Conservation (phyloP, 2,329 filamentous ascomycete genomes). For the Ambrosiella xylebori region DNA sequence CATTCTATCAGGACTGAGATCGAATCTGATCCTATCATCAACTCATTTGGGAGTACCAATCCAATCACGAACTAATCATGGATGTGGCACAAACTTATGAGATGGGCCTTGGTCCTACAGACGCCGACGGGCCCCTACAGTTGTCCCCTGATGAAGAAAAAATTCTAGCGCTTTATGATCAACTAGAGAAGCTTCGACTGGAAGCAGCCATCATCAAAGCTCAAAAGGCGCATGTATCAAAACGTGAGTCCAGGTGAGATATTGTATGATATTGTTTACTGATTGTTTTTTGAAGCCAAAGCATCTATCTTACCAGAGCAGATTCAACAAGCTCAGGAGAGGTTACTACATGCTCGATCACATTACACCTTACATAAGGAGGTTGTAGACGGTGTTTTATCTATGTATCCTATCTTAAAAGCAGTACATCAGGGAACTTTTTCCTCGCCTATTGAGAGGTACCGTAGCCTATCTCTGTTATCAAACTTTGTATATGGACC, state of each 20-base stretch:
- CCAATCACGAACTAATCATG: not conserved
- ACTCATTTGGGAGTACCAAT: not conserved
- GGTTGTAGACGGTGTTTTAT: conserved; percentile 50
- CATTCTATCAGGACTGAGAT: not conserved
- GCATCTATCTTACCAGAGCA: conserved; percentile 28
- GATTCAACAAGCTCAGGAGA: conserved; percentile 41
- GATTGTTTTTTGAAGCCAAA: not conserved
- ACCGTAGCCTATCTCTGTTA: conserved; percentile 15
- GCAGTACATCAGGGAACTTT: conserved; percentile 54
- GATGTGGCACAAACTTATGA: conserved; percentile 2
- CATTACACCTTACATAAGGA: conserved; percentile 52
- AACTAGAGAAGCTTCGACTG: conserved; percentile 51
- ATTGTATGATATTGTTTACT: not conserved
- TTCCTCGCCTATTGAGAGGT: conserved; percentile 53
- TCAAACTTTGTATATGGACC: not conserved
- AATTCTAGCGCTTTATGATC: conserved; percentile 53
- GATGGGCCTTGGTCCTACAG: conserved; percentile 4
- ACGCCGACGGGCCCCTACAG: conserved; percentile 23
- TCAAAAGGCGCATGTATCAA: conserved; percentile 13
- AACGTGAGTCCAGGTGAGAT: conserved; percentile 5
- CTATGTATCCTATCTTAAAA: conserved; percentile 58
- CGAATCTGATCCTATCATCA: not conserved
- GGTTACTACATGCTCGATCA: conserved; percentile 53
- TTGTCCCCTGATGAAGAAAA: conserved; percentile 50
- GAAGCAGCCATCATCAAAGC: conserved; percentile 51